Base-by-base conservation (phyloP, 1,139 yeast species). In the Starmera stellimalicola region DNA sequence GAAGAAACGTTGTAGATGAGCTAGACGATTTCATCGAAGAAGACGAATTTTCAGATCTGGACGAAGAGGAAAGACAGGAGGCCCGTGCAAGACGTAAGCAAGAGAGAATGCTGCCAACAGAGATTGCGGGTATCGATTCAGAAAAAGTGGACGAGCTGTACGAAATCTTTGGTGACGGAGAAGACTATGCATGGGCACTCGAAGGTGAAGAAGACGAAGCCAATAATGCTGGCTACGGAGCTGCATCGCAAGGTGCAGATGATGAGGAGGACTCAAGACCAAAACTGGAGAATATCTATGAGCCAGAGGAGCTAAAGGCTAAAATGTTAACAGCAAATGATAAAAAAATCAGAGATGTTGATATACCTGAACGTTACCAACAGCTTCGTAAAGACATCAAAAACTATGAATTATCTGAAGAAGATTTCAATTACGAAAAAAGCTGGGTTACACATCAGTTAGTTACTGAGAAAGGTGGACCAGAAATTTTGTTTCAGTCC, bases 1-100 rank as follows among this genome's bases (percentile, higher is more conserved):
- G 52, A 22, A 50, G 47, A 26, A 37, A 33, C 26, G 36, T 40
- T 27, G 40, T 77, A 46, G 94, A 87, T 52, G 98, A 91, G 55
- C 78, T 91, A 50, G 98, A 87, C 53, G 98, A 88, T 54, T 91
- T 91, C 61, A 91, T 91, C 48, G 98, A 88, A 57, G 97, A 91
- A 43, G 98, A 91, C 55, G 96, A 88, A 54, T 81, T 81, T 52
- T 84, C 94, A 4, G 96, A 87, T 50, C 95, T 85, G 45, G 95
- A 85, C 45, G 83, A 75, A 43, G 77, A 73, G 52, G 70, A 70
- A 6, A 61, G 72, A 44, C 58, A 54, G 34, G 53, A 54, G 34
- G 57, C 58, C 37, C 50, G 54, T 32, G 54, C 53, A 40, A 61
- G 60, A 48, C 54, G 60, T 44, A 54, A 52, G 41, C 60, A 61